Percentiles rank a stretch among this genome's conserved stretches.
Conservation (phyloP, 129 eudicot genomes). For the Centaurea solstitialis region DNA sequence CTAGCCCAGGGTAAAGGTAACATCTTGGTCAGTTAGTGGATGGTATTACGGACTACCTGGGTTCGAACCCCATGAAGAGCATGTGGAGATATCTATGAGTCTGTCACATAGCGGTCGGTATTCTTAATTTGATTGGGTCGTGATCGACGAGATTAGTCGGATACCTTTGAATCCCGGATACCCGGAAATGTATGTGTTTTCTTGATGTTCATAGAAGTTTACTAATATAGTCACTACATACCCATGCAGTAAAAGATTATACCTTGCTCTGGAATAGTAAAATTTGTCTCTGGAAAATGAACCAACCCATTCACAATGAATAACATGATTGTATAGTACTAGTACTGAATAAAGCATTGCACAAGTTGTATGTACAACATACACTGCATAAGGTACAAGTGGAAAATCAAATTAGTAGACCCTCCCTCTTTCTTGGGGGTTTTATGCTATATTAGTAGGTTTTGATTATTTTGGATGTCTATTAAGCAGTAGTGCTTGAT, state of each 20-base stretch:
- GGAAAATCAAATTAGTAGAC: neutral
- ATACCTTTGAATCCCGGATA: too few species aligned
- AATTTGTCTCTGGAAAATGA: neutral
- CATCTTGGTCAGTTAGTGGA: too few species aligned
- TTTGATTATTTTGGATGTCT: conserved; percentile 1
- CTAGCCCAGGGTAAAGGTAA: too few species aligned
- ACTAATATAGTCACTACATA: neutral
- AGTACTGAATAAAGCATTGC: neutral
- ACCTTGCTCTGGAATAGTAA: neutral
- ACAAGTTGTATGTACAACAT: neutral
- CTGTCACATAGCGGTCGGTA: too few species aligned
- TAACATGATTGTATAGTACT: neutral
- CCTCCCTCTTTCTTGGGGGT: neutral
- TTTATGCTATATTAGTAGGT: conserved; percentile 15
- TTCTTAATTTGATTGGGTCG: too few species aligned
- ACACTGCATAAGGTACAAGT: neutral
- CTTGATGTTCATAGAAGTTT: too few species aligned
- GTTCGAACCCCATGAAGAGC: too few species aligned
- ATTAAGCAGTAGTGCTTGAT: conserved; percentile 16
- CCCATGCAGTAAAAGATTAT: neutral
- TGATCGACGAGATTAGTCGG: too few species aligned
- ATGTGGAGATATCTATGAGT: too few species aligned
- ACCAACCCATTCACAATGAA: neutral
- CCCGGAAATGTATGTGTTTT: too few species aligned
- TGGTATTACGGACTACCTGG: too few species aligned